These are phyloP conservation scores for Chrysosphaeria jannelii DNA, from an alignment of 2,329 filamentous ascomycete species.

Conservation along the genomic window DNA sequence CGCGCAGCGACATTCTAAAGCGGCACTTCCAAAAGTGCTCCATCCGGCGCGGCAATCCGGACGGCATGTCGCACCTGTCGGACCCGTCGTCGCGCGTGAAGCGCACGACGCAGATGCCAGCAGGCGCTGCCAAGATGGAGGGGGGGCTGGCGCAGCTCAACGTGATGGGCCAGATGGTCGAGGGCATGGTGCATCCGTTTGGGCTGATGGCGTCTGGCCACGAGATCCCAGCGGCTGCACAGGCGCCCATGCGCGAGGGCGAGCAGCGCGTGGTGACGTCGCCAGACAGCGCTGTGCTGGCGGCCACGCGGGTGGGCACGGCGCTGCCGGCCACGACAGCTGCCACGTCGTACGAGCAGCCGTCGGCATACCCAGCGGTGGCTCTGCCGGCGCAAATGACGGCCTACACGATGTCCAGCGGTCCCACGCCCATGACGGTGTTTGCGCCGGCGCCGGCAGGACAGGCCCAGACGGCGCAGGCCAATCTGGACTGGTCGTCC, in stretches of 20 bases:
- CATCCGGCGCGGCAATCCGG: slow-evolving; percentile 81
- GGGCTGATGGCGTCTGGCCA: slow-evolving; percentile 11
- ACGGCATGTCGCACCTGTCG: slow-evolving; percentile 76
- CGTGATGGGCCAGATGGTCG: slow-evolving; percentile 24
- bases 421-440: no score
- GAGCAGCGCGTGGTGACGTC: slow-evolving; percentile 3
- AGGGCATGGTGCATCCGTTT: slow-evolving; percentile 20
- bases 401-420: no score
- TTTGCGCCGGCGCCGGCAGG: no score
- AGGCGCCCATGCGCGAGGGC: slow-evolving; percentile 11
- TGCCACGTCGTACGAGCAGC: slow-evolving; percentile 19
- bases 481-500: no score
- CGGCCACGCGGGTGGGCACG: neutral
- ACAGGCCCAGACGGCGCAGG: no score
- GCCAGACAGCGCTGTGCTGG: slow-evolving; percentile 1
- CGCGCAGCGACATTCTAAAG: slow-evolving; percentile 90
- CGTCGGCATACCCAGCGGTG: slow-evolving; percentile 16
- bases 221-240: slow-evolving; percentile 22
- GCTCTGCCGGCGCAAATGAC: no score
- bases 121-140: slow-evolving; percentile 14
- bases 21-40: slow-evolving; percentile 99
- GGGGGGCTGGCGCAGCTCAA: slow-evolving; percentile 28
- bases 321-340: slow-evolving; percentile 1
- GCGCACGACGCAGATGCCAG: slow-evolving; percentile 41
- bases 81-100: slow-evolving; percentile 75